Evolutionary conservation across 345 rosid genomes (phyloP).

Genomic region (Xanthoceras sorbifolium): DNA sequence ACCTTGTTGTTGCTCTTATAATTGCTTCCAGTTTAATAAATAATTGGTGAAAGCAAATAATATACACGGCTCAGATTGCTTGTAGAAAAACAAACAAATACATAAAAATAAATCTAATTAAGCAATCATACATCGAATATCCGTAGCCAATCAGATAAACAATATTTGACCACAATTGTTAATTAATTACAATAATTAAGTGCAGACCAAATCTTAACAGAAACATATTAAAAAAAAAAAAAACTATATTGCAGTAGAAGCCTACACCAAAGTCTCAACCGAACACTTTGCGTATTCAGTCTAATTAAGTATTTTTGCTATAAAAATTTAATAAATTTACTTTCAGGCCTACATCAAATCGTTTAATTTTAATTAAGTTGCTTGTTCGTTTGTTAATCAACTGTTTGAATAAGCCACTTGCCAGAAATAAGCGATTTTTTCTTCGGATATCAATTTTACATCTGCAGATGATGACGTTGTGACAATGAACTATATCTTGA

Average conservation of each 20-base stretch:
- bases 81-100: neutral
- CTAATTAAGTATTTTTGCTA: neutral
- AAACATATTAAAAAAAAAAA: neutral
- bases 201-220: conserved; percentile 7
- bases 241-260: neutral
- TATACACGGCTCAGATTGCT: neutral
- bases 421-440: conserved; percentile 1
- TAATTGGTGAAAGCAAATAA: neutral
- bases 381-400: neutral
- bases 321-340: neutral
- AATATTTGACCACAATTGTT: conserved; percentile 2
- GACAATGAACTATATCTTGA: conserved; percentile 15
- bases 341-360: neutral
- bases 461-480: conserved; percentile 19
- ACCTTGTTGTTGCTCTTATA: too few relatives aligned
- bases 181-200: neutral
- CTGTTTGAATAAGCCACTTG: conserved; percentile 8
- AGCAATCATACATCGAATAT: neutral
- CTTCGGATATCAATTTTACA: neutral
- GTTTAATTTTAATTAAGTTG: neutral
- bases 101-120: neutral
- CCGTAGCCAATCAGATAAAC: neutral
- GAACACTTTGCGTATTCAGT: neutral
- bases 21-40: too few relatives aligned
- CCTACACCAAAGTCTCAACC: conserved; percentile 21